Conservation (phyloP, 1,139 yeast genomes). For the Debaryomycetaceae sp. region DNA sequence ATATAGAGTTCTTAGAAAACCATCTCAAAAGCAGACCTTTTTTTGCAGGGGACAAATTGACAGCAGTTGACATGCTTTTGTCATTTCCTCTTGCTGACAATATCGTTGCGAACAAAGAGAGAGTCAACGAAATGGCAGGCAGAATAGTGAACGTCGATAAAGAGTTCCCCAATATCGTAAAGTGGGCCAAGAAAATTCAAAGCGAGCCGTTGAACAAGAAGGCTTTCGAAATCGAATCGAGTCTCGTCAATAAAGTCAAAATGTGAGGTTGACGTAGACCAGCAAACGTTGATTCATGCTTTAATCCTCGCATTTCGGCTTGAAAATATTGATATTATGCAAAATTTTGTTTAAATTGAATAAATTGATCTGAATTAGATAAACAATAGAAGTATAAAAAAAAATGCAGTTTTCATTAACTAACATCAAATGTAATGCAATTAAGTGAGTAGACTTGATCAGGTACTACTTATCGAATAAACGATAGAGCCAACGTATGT, state of each 20-base stretch:
- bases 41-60: conserved; percentile 35
- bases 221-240: conserved; percentile 16
- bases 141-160: conserved; percentile 7
- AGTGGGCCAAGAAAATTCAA: conserved; percentile 21
- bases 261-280: not conserved
- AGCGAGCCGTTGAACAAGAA: conserved; percentile 18
- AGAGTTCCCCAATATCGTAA: conserved; percentile 21
- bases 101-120: conserved; percentile 14
- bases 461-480: no score
- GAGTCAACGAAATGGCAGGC: conserved; percentile 8
- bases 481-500: no score
- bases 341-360: no score
- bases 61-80: conserved; percentile 39
- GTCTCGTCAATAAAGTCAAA: not conserved
- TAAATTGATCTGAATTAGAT: no score
- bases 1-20: conserved; percentile 28
- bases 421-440: no score
- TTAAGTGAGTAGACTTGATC: no score
- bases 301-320: no score
- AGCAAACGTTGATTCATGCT: no score
- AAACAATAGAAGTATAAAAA: no score
- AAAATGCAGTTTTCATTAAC: no score
- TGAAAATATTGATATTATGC: no score
- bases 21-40: conserved; percentile 23
- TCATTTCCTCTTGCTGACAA: conserved; percentile 30